These are phyloP conservation scores for Saturnispora silvae DNA, from an alignment of 805 yeast genomes.

Conservation along the genomic window DNA sequence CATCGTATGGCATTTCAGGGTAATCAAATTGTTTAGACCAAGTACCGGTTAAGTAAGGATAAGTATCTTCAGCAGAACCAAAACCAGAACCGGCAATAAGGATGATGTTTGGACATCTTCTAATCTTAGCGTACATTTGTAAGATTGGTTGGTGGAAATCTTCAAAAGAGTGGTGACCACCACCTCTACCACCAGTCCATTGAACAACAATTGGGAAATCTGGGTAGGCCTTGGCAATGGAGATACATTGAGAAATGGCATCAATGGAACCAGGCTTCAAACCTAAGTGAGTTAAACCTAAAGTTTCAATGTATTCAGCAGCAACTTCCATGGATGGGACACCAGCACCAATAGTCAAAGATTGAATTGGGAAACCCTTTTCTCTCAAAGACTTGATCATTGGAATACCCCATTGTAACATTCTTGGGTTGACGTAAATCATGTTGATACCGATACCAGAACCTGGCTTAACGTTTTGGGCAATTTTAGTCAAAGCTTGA, in stretches of 20 bases:
- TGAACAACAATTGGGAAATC: constrained; percentile 92
- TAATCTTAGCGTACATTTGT: constrained; percentile 90
- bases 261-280: constrained; percentile 97
- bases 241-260: constrained; percentile 73
- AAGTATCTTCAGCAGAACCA: constrained; percentile 94
- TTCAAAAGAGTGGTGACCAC: constrained; percentile 99
- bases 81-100: constrained; percentile 97
- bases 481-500: constrained; percentile 64
- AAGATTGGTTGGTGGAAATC: constrained; percentile 97
- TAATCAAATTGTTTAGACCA: constrained; percentile 85
- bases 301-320: constrained; percentile 83
- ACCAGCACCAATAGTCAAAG: constrained; percentile 97
- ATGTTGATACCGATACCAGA: constrained; percentile 85
- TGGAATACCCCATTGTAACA: constrained; percentile 99
- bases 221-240: constrained; percentile 94
- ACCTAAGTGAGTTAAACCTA: constrained; percentile 89
- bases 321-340: constrained; percentile 98
- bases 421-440: constrained; percentile 92
- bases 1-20: constrained; percentile 99
- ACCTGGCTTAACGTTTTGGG: constrained; percentile 65
- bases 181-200: constrained; percentile 99
- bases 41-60: constrained; percentile 93
- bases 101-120: constrained; percentile 82
- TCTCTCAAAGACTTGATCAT: constrained; percentile 80
- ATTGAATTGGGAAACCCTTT: constrained; percentile 91